Evolutionary conservation across 495 filamentous ascomycete genomes (phyloP).

Genomic region (Acidomyces sp.): DNA sequence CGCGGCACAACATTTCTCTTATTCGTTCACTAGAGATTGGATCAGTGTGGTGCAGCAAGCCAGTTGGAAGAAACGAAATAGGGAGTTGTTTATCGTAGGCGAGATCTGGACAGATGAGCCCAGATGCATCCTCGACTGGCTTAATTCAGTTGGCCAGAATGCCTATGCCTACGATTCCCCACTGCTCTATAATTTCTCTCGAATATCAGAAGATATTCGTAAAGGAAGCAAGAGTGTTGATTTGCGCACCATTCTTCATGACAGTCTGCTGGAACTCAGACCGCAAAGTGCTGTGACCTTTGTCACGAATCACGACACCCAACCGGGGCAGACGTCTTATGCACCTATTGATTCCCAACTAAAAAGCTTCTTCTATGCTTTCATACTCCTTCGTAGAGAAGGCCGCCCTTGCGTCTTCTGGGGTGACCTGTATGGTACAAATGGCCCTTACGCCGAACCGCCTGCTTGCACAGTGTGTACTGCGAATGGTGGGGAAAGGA

Average conservation of each 20-base stretch:
- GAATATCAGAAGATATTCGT: slow-evolving; percentile 30
- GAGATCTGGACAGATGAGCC: slow-evolving; percentile 59
- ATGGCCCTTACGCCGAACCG: slow-evolving; percentile 37
- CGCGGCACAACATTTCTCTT: slow-evolving; percentile 59
- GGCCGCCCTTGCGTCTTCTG: slow-evolving; percentile 65
- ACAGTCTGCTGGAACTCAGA: slow-evolving; percentile 42
- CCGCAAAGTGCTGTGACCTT: slow-evolving; percentile 49
- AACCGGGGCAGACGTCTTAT: slow-evolving; percentile 30
- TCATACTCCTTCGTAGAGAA: slow-evolving; percentile 49
- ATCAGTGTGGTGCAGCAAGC: slow-evolving; percentile 38
- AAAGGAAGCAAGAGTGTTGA: slow-evolving; percentile 37
- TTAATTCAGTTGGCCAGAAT: slow-evolving; percentile 38
- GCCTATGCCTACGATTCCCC: slow-evolving; percentile 54
- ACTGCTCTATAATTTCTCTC: slow-evolving; percentile 50
- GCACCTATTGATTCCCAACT: slow-evolving; percentile 28
- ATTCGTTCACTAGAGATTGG: slow-evolving; percentile 49
- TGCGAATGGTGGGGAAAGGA: slow-evolving; percentile 23
- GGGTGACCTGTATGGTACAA: slow-evolving; percentile 62
- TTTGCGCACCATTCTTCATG: slow-evolving; percentile 47
- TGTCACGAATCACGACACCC: slow-evolving; percentile 32
- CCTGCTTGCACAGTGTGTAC: slow-evolving; percentile 37
- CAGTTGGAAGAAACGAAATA: slow-evolving; percentile 24
- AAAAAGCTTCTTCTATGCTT: slow-evolving; percentile 31
- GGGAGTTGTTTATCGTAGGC: slow-evolving; percentile 53
- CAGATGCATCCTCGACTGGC: slow-evolving; percentile 40